Percentiles rank a stretch among this genome's conserved stretches.
These are phyloP conservation scores for Geranium incanum DNA, from an alignment of 441 rosid species.

Conservation along the genomic window DNA sequence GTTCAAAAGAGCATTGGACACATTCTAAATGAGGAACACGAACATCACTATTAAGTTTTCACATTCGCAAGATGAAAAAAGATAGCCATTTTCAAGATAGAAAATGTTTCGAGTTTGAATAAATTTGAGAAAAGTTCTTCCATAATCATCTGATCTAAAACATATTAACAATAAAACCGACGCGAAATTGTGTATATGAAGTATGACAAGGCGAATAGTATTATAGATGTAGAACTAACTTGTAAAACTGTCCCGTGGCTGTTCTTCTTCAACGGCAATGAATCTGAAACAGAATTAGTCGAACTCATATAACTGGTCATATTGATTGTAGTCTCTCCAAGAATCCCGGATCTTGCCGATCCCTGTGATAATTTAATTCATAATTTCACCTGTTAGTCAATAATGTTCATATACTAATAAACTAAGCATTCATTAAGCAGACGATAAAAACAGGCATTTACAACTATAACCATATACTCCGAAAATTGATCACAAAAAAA, in stretches of 20 bases:
- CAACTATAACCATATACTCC: background rate
- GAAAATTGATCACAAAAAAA: background rate
- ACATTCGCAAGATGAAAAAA: background rate
- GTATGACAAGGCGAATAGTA: background rate
- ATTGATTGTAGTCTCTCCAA: conserved; percentile 50
- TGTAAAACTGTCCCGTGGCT: conserved; percentile 43
- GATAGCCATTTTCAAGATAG: background rate
- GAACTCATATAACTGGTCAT: conserved; percentile 38
- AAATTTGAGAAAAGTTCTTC: background rate
- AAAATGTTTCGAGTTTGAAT: background rate
- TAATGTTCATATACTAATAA: background rate
- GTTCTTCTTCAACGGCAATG: conserved; percentile 49
- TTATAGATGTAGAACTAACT: conserved; percentile 27
- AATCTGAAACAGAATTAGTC: conserved; percentile 28
- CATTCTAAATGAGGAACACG: background rate
- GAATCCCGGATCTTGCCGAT: conserved; percentile 46
- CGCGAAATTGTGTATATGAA: background rate
- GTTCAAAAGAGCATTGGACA: background rate
- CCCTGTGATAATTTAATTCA: conserved; percentile 33
- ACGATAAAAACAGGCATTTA: background rate
- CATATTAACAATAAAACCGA: background rate
- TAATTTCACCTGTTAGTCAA: background rate
- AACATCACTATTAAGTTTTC: background rate
- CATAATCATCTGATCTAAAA: background rate
- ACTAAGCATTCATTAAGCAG: background rate